These are phyloP conservation scores for Phytophthora pseudosyringae DNA, from an alignment of 352 stramenopile genomes.

Conservation along the genomic window DNA sequence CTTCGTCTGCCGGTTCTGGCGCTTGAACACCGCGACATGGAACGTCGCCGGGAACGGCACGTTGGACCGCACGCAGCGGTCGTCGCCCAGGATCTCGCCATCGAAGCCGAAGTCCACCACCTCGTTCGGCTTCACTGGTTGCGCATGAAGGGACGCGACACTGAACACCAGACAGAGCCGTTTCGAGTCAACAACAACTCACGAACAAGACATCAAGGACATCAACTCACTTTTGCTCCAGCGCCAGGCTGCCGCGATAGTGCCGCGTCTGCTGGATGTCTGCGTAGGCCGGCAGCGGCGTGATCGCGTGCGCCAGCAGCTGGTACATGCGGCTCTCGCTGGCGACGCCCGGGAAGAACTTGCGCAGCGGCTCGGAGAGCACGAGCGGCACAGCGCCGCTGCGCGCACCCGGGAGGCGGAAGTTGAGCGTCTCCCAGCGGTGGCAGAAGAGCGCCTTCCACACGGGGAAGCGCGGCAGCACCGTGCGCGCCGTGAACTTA, in stretches of 20 bases:
- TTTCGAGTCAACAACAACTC: background rate
- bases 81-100: slow-evolving; percentile 40
- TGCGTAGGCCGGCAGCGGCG: slow-evolving; percentile 35
- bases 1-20: slow-evolving; percentile 25
- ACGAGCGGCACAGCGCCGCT: slow-evolving; percentile 19
- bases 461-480: slow-evolving; percentile 42
- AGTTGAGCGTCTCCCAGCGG: slow-evolving; percentile 46
- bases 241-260: slow-evolving; percentile 34
- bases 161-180: slow-evolving; percentile 23
- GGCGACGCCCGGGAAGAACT: slow-evolving; percentile 29
- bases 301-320: slow-evolving; percentile 41
- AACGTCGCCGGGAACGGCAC: slow-evolving; percentile 42
- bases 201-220: background rate
- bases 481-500: slow-evolving; percentile 32
- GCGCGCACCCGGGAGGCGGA: slow-evolving; percentile 25
- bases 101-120: slow-evolving; percentile 40
- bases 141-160: slow-evolving; percentile 34
- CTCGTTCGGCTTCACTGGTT: slow-evolving; percentile 13
- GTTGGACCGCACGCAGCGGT: slow-evolving; percentile 42
- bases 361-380: slow-evolving; percentile 24
- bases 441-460: slow-evolving; percentile 42
- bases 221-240: slow-evolving; percentile 38
- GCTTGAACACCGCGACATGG: slow-evolving; percentile 44
- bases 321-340: slow-evolving; percentile 43
- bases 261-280: slow-evolving; percentile 40